Base-by-base conservation (phyloP, 331 rosid species). In the Dryas integrifolia region DNA sequence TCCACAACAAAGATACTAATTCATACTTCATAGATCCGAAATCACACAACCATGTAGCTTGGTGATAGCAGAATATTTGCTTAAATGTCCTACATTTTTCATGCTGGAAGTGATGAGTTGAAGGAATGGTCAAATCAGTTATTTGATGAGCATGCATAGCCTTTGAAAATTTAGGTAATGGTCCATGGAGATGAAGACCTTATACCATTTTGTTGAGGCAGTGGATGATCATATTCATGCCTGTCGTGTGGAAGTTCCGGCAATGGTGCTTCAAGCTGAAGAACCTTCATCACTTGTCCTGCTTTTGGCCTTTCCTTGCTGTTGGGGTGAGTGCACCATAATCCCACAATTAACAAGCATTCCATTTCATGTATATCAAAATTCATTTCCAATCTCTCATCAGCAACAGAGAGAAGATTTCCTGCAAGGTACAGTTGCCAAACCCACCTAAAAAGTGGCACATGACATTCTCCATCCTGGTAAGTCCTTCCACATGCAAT, bases 401-500 rank as follows among this genome's bases (percentile, higher is more conserved):
- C 88, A 30, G 64, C 86, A 14, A 77, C 86, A 35, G n/a, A 11
- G 38, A 77, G 13, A 52, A 81, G 6, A 14, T 79, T 69, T 6
- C 77, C 86, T 30, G 61, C 83, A 0, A 68, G 68, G 39, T 79
- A 74, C 0, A 78, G 68, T 3, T 77, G 66, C 90, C 86, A 81
- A 7, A 76, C 79, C 86, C 87, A 81, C 14, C 35, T 73, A 63
- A 69, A 40, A 44, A 81, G 59, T 5, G 83, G 60, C 7, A 72
- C 62, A 43, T 83, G 80, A 67, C 56, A 63, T 24, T 81, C 85
- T 0, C 78, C 88, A 8, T 72, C 55, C 12, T 81, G 79, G 30
- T 21, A 79, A 46, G 77, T 40, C 59, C 81, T 86, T 15, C 90
- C 90, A 56, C 82, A 81, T 26, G 87, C 85, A 16, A 86, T 52